Evolutionary conservation across 495 filamentous ascomycete genomes (phyloP), one percentile per base, ranked within the genome.

Genomic region (Staphylotrichum tortipilum): DNA sequence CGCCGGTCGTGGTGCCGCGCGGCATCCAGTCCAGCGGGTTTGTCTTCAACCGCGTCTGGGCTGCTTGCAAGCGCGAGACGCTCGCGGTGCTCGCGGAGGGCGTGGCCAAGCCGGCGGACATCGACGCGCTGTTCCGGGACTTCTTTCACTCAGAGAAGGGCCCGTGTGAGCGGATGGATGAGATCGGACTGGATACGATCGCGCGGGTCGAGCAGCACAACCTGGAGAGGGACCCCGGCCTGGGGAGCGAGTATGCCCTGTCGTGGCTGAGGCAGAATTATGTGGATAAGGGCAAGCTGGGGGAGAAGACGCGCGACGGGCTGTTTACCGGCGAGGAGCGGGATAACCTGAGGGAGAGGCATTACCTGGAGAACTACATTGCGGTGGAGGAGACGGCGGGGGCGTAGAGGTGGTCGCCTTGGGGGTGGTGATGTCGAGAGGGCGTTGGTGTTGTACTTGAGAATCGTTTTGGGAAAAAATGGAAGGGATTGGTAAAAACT

Each of bases 41-140:
- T 47, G 70, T 83, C 17, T 78, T 80, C 62, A 78, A 80, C 48
- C 72, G 79, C 6, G 68, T 83, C 36, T 83, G 78, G 78, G 78
- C 71, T 0, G 77, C 77, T 4, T 62, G 76, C 49, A 79, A 82
- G 59, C 70, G 77, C 1, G 78, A 81, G 57, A 70, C 70, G 18
- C 49, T 82, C 19, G 61, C 55, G 6, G 75, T 82, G 26, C 60
- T 82, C 29, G 56, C 68, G 2, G 76, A 80, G 38, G 77, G 70
- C 0, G 67, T 74, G 2, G 70, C 63, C 5, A 59, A 54, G 45
- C 70, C 65, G 1, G 57, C 47, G 9, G 69, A 72, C 1, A 56
- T 75, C 33, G 73, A 77, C 54, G 61, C 60, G 0, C 63, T 78
- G 53, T 76, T 72, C 36, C 61, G 59, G 24, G 65, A 70, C 34